Conservation (phyloP, 169 alveolate species). For the Plasmodium knowlesi region DNA sequence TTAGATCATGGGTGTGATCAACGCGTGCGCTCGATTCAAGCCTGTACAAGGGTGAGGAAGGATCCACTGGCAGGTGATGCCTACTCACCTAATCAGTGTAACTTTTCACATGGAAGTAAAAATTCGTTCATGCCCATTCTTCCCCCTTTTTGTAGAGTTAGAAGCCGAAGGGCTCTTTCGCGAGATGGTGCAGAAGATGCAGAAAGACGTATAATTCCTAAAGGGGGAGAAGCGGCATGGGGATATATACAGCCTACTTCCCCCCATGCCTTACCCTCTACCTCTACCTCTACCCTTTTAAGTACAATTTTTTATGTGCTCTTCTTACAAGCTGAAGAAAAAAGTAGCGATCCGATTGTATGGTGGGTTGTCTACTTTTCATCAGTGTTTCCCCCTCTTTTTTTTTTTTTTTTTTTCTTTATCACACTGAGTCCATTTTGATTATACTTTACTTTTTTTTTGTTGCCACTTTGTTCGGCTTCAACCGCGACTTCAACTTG, state of each 20-base stretch:
- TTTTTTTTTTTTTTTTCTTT: not conserved
- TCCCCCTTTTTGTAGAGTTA: slow-evolving; percentile 2
- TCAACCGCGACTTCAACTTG: not conserved
- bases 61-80: not conserved
- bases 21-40: not conserved
- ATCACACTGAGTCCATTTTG: not conserved
- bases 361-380: not conserved
- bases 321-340: not conserved
- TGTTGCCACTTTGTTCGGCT: not conserved
- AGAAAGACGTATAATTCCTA: not conserved
- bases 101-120: not conserved
- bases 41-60: not conserved
- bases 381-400: not conserved
- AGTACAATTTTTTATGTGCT: not conserved
- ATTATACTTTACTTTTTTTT: not conserved
- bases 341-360: not conserved
- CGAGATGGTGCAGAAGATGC: slow-evolving; percentile 30
- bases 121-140: not conserved
- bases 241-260: not conserved
- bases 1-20: not conserved
- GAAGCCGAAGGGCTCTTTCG: slow-evolving; percentile 29
- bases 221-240: not conserved
- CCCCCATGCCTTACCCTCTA: not conserved
- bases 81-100: not conserved
- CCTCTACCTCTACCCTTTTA: not conserved